Evolutionary conservation across 257 asterid species (phyloP).

Genomic region (Haberlea rhodopensis): DNA sequence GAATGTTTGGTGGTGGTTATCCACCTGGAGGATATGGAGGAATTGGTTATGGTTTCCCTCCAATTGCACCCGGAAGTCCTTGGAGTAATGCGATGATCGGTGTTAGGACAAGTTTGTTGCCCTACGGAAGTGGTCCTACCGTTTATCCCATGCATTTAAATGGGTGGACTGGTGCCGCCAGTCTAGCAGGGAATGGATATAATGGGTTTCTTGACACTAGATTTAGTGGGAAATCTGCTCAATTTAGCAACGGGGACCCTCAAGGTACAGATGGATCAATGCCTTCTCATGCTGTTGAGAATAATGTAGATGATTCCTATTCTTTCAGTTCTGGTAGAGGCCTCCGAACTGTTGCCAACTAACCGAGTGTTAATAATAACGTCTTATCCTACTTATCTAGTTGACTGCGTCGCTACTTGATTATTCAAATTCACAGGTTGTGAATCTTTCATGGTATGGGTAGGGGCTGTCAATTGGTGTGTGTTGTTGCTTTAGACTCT

Average conservation of each 20-base stretch:
- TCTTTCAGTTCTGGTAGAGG: constrained; percentile 40
- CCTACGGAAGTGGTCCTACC: constrained; percentile 43
- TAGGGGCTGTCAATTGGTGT: constrained; percentile 32
- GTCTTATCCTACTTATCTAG: constrained; percentile 39
- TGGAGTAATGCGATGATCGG: constrained; percentile 51
- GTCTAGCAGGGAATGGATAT: constrained; percentile 41
- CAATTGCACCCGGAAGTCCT: constrained; percentile 51
- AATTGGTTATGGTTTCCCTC: constrained; percentile 51
- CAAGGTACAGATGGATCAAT: constrained; percentile 39
- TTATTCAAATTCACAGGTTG: constrained; percentile 54
- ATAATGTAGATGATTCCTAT: constrained; percentile 34
- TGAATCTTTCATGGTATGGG: constrained; percentile 38
- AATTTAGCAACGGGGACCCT: constrained; percentile 37
- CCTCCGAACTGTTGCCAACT: constrained; percentile 39
- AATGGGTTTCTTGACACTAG: constrained; percentile 39
- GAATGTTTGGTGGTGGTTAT: constrained; percentile 45
- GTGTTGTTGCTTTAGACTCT: constrained; percentile 31
- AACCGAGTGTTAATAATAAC: constrained; percentile 35
- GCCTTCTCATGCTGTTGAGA: constrained; percentile 29
- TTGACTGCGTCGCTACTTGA: constrained; percentile 40
- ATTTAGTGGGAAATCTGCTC: constrained; percentile 30
- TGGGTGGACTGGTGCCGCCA: constrained; percentile 45
- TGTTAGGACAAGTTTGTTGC: constrained; percentile 44
- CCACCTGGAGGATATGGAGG: constrained; percentile 63
- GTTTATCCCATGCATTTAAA: constrained; percentile 55